Percentiles rank a stretch among this genome's conserved stretches.
These are phyloP conservation scores for Beauveria medogensis DNA, from an alignment of 2,329 filamentous ascomycete genomes.

Conservation along the genomic window DNA sequence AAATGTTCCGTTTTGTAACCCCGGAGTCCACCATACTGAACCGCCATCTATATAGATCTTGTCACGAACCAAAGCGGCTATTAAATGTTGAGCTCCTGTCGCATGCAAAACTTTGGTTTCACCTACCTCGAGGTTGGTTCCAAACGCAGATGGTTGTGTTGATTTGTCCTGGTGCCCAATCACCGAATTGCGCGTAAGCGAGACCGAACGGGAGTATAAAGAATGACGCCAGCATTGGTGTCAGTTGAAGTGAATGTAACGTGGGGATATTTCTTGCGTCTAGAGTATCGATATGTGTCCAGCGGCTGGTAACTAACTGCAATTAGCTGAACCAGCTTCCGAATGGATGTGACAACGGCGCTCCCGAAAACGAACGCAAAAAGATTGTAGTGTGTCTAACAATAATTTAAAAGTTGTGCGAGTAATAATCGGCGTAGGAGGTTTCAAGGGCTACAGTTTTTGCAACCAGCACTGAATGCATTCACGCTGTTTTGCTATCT, in stretches of 20 bases:
- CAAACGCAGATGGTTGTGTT: constrained; percentile 54
- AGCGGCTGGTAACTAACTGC: background rate
- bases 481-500: background rate
- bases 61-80: constrained; percentile 52
- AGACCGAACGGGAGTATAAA: background rate
- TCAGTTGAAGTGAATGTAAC: background rate
- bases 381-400: background rate
- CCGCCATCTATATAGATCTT: constrained; percentile 61
- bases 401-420: background rate
- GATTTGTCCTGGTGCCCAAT: constrained; percentile 43
- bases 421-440: too few species aligned
- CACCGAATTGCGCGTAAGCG: constrained; percentile 33
- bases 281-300: background rate
- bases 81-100: background rate
- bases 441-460: background rate
- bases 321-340: background rate
- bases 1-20: constrained; percentile 35
- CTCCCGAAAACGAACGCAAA: background rate
- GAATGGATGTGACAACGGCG: background rate
- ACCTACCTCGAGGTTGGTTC: constrained; percentile 37
- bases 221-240: background rate
- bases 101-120: background rate
- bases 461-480: background rate
- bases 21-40: constrained; percentile 42
- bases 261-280: background rate